Evolutionary conservation across 352 stramenopile genomes (phyloP).

Genomic region (Pelagophyceae sp.): DNA sequence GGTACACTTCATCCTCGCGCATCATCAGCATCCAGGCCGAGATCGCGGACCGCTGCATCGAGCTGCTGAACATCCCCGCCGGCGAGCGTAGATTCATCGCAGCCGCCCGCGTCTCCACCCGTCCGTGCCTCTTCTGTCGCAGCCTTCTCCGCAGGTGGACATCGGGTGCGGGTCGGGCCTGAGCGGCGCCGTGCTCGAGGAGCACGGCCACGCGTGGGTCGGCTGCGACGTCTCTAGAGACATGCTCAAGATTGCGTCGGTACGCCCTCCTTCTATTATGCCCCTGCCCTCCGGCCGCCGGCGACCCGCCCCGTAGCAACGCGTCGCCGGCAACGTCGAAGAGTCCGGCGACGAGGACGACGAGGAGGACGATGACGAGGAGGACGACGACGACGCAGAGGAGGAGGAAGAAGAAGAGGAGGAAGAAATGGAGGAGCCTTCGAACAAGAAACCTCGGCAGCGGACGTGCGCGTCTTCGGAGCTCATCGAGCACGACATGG

Average conservation of each 20-base stretch:
- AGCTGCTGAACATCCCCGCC: slow-evolving; percentile 85
- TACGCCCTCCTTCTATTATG: slow-evolving; percentile 75
- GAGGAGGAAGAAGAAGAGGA: slow-evolving; percentile 32
- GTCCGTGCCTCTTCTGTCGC: too few species aligned
- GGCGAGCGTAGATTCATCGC: slow-evolving; percentile 69
- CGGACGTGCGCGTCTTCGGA: slow-evolving; percentile 27
- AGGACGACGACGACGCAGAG: slow-evolving; percentile 28
- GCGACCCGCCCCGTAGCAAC: not conserved
- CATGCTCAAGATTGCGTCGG: slow-evolving; percentile 97
- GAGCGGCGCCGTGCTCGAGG: slow-evolving; percentile 59
- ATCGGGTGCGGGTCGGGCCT: slow-evolving; percentile 92
- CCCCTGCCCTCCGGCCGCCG: not conserved
- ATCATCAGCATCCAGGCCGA: slow-evolving; percentile 75
- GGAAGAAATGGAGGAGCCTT: slow-evolving; percentile 22
- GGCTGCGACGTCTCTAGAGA: slow-evolving; percentile 91
- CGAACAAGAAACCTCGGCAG: not conserved
- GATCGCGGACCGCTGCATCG: slow-evolving; percentile 88
- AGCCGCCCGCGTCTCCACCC: too few species aligned
- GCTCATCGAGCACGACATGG: slow-evolving; percentile 88
- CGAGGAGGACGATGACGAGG: slow-evolving; percentile 41
- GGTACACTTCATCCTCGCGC: slow-evolving; percentile 50
- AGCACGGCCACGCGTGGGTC: slow-evolving; percentile 88
- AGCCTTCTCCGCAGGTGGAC: slow-evolving; percentile 68
- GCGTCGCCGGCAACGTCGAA: slow-evolving; percentile 22
- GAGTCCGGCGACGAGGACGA: slow-evolving; percentile 32